These are phyloP conservation scores for Aspergillus cejpii DNA, from an alignment of 2,329 filamentous ascomycete genomes.

Conservation along the genomic window DNA sequence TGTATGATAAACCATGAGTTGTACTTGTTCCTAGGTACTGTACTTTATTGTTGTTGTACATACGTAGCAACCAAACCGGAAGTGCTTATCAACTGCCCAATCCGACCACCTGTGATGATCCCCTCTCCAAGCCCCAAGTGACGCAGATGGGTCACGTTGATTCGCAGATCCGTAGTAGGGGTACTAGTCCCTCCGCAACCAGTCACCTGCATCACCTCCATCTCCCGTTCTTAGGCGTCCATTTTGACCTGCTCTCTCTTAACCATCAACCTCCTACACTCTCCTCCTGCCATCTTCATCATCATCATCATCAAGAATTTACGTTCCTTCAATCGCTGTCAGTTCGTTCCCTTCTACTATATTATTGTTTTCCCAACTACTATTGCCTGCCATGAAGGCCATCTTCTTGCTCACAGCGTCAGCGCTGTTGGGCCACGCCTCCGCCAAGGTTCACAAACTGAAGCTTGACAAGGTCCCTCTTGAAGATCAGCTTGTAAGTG, in stretches of 20 bases:
- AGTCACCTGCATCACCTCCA: slow-evolving; percentile 14
- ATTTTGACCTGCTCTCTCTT: slow-evolving; percentile 25
- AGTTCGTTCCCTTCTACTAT: neutral
- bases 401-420: slow-evolving; percentile 70
- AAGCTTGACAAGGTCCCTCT: slow-evolving; percentile 96
- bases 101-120: slow-evolving; percentile 14
- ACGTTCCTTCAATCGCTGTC: slow-evolving; percentile 7
- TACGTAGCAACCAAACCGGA: neutral
- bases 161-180: slow-evolving; percentile 12
- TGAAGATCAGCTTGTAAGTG: slow-evolving; percentile 79
- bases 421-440: slow-evolving; percentile 72
- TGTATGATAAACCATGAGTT: neutral
- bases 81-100: slow-evolving; percentile 11
- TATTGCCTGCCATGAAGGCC: slow-evolving; percentile 65
- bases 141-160: slow-evolving; percentile 18
- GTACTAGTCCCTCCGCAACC: slow-evolving; percentile 20
- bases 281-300: slow-evolving; percentile 16
- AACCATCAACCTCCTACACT: slow-evolving; percentile 24
- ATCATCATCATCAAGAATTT: slow-evolving; percentile 15
- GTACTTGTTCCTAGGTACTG: neutral
- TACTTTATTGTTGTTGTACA: neutral
- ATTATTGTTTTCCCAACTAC: slow-evolving; percentile 2
- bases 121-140: slow-evolving; percentile 14
- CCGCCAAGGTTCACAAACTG: slow-evolving; percentile 88
- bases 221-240: slow-evolving; percentile 4